A percentile compares a stretch with the other conserved stretches of the same genome.
phyloP scores from a whole-genome alignment of 768 basidiomycete genomes.

The Piloderma croceum region DNA sequence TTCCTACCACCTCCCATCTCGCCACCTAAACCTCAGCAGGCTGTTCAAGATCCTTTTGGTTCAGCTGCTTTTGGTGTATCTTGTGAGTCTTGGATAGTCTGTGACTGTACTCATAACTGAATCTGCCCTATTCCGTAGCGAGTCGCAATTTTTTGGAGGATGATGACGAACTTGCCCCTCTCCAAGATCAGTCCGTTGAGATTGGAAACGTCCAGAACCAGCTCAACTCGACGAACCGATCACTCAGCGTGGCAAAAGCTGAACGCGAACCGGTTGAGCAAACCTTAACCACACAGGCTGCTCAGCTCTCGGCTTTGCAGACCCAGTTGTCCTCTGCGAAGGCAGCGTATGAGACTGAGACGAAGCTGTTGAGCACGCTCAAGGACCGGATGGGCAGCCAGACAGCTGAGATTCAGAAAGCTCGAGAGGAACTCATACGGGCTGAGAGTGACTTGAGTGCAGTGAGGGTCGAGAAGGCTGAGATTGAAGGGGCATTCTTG shows the following conservation, averaged over 20 bases:
- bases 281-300: conserved; percentile 59
- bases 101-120: background rate
- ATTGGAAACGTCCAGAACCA: conserved; percentile 88
- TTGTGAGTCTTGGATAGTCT: background rate
- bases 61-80: conserved; percentile 16
- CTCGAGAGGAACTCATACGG: conserved; percentile 73
- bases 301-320: conserved; percentile 75
- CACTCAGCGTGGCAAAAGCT: conserved; percentile 57
- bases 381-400: conserved; percentile 67
- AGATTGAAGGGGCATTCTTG: conserved; percentile 80
- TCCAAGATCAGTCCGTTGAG: conserved; percentile 75
- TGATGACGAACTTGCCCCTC: conserved; percentile 54
- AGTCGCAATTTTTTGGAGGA: conserved; percentile 64
- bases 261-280: conserved; percentile 66
- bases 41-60: conserved; percentile 47
- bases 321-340: conserved; percentile 80
- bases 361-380: conserved; percentile 56
- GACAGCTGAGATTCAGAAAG: conserved; percentile 62
- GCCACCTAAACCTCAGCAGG: background rate
- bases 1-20: conserved; percentile 21
- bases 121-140: too few relatives aligned
- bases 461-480: conserved; percentile 81
- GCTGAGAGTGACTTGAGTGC: conserved; percentile 92
- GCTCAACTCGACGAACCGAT: conserved; percentile 69
- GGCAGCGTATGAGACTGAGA: conserved; percentile 82